Percentiles rank a stretch among this genome's conserved stretches.
Conservation (phyloP, 176 grass and related monocot genomes). For the Phoenix dactylifera region DNA sequence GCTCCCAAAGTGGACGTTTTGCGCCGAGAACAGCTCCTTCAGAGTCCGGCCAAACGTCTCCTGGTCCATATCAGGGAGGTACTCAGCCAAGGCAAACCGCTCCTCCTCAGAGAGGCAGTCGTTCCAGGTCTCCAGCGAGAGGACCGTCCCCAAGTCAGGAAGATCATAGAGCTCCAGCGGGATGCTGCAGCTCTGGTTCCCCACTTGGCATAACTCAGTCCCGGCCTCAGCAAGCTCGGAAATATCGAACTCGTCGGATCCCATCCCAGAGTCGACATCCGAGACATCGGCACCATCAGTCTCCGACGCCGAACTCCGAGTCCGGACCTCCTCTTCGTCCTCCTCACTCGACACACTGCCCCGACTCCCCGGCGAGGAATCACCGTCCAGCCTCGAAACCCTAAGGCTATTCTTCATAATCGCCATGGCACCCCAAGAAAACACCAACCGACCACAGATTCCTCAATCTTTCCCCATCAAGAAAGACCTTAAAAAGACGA, state of each 20-base stretch:
- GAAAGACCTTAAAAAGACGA: background rate
- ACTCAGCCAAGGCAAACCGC: slow-evolving; percentile 27
- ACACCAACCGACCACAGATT: no score
- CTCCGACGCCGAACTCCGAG: background rate
- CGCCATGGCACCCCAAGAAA: slow-evolving; percentile 36
- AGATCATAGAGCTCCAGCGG: slow-evolving; percentile 4
- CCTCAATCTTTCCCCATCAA: background rate
- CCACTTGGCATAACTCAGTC: background rate
- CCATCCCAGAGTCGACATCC: background rate
- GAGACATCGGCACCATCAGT: background rate
- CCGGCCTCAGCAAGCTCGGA: background rate
- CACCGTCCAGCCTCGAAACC: slow-evolving; percentile 36
- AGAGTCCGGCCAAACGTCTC: slow-evolving; percentile 65
- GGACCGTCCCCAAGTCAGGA: background rate
- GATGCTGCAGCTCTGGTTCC: background rate
- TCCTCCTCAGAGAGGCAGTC: background rate
- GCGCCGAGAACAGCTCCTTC: slow-evolving; percentile 52
- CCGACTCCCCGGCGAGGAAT: slow-evolving; percentile 4
- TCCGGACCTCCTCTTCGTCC: background rate
- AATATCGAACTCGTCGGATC: background rate
- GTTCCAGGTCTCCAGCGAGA: background rate
- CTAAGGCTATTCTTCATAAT: slow-evolving; percentile 47
- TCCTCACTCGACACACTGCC: background rate
- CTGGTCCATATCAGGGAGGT: slow-evolving; percentile 75
- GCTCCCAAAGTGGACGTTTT: slow-evolving; percentile 70